These are phyloP conservation scores for Edaphochlamys debaryana DNA, from an alignment of 139 green algal genomes.

Conservation along the genomic window DNA sequence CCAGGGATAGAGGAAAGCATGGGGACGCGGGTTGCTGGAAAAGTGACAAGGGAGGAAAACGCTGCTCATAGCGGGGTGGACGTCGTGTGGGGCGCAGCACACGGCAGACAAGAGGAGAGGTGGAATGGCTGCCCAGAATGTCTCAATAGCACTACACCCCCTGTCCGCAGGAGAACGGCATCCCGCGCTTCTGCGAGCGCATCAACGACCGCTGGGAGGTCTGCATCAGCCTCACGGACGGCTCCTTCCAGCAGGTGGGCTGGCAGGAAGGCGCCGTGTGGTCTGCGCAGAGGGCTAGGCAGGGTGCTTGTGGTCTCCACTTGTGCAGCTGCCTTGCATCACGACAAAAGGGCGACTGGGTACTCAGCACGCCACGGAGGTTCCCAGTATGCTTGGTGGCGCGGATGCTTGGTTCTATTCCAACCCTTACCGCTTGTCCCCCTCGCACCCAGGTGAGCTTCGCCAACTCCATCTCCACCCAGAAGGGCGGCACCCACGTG, in stretches of 20 bases:
- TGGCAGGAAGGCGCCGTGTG: background rate
- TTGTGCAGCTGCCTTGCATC: background rate
- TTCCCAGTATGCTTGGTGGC: too few relatives aligned
- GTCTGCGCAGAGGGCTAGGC: too few relatives aligned
- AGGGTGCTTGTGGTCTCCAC: background rate
- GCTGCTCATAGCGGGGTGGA: too few relatives aligned
- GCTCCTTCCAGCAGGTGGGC: conserved; percentile 90
- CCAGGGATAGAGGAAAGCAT: too few relatives aligned
- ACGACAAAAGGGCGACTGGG: too few relatives aligned
- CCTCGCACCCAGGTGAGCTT: conserved; percentile 90
- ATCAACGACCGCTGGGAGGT: conserved; percentile 97
- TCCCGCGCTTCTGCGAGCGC: conserved; percentile 87
- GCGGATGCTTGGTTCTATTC: too few relatives aligned
- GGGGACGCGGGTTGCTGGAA: background rate
- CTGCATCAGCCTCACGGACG: conserved; percentile 87
- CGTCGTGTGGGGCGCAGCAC: too few relatives aligned
- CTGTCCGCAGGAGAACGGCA: conserved; percentile 63
- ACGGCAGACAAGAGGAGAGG: too few relatives aligned
- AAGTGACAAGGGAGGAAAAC: too few relatives aligned
- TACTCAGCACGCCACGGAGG: too few relatives aligned
- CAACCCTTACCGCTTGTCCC: background rate
- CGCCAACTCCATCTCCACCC: conserved; percentile 97
- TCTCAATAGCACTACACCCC: too few relatives aligned
- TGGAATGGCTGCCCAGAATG: too few relatives aligned
- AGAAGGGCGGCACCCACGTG: conserved; percentile 97